phyloP scores from a whole-genome alignment of 352 stramenopile species.

The Peronosclerospora sorghi region DNA sequence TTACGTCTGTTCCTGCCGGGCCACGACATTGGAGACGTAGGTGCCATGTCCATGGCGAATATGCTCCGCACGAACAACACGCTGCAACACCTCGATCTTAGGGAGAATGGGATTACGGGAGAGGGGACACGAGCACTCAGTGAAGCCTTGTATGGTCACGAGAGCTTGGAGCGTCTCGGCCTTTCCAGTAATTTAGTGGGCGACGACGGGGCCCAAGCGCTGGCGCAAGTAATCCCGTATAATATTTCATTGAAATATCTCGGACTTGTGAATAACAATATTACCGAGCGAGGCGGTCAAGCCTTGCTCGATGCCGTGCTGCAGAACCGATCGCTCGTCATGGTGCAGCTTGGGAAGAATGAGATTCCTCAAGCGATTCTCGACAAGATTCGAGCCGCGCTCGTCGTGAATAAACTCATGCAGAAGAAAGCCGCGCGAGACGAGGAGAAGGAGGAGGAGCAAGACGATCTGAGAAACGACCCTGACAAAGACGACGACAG shows the following conservation, averaged over 20 bases:
- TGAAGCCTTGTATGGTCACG: constrained; percentile 35
- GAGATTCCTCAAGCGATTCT: constrained; percentile 25
- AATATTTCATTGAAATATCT: constrained; percentile 44
- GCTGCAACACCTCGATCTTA: constrained; percentile 35
- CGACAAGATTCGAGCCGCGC: constrained; percentile 25
- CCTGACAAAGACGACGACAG: constrained; percentile 19
- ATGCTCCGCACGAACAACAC: constrained; percentile 43
- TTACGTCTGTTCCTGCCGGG: constrained; percentile 29
- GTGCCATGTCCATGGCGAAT: constrained; percentile 33
- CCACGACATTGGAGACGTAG: constrained; percentile 40
- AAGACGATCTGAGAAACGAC: constrained; percentile 14
- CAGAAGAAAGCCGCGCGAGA: constrained; percentile 27
- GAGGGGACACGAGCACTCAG: constrained; percentile 18
- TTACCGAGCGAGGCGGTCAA: constrained; percentile 27
- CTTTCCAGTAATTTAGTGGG: constrained; percentile 36
- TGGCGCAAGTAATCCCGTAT: constrained; percentile 35
- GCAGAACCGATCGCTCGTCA: constrained; percentile 33
- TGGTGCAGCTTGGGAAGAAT: constrained; percentile 34
- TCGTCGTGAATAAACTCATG: constrained; percentile 44
- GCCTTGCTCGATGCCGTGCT: constrained; percentile 34
- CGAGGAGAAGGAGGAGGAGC: constrained; percentile 23
- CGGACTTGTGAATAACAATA: constrained; percentile 35
- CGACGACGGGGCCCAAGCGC: constrained; percentile 29
- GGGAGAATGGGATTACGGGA: constrained; percentile 38
- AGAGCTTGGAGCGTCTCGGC: constrained; percentile 30